Base-by-base conservation (phyloP, 208 protist genomes). In the Trypanosomatidae sp. region DNA sequence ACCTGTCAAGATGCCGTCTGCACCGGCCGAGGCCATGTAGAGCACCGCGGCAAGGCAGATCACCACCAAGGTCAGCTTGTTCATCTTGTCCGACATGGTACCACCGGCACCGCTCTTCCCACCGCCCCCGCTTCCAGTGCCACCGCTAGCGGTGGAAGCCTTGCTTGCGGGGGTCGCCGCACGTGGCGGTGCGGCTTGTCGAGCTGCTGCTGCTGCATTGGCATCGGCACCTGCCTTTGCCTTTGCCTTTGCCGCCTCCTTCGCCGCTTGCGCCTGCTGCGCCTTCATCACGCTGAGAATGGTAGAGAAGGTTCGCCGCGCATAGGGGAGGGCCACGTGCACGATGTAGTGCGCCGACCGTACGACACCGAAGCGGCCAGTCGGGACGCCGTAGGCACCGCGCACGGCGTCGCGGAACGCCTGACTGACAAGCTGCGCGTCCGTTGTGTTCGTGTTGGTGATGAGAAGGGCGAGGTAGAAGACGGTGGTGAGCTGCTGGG, bases 381-480 rank as follows among this genome's bases (percentile, higher is more conserved):
- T 50, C 10, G 55, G 53, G 15, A 44, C 56, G 64, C 65, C 65
- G 66, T 80, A 80, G 15, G 49, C 75, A 9, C 12, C 41, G 5
- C 75, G 69, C 65, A 80, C 62, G 17, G 62, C 10, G 13, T 68
- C 55, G 1, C 69, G 49, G 3, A 80, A 69, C 30, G 36, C 46
- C 25, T 74, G 28, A 1, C 36, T 44, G 33, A 80, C 50, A 33
- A 66, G 53, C 47, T 71, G 69, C 64, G 65, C 75, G 33, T 80
- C 75, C 5, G 53, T 44, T 10, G 56, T 53, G 62, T 68, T 67
- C 10, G 69, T 22, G 44, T 80, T 60, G 0, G 64, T 43, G 30
- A 69, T 41, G 28, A 80, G 69, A 0, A 80, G 69, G 0, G 69
- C 75, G 13, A 80, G 53, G 69, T 80, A 80, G 0, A 80, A 44